A percentile compares a stretch with the other conserved stretches of the same genome.
Conservation (phyloP, 352 stramenopile genomes). For the Pythium insidiosum region DNA sequence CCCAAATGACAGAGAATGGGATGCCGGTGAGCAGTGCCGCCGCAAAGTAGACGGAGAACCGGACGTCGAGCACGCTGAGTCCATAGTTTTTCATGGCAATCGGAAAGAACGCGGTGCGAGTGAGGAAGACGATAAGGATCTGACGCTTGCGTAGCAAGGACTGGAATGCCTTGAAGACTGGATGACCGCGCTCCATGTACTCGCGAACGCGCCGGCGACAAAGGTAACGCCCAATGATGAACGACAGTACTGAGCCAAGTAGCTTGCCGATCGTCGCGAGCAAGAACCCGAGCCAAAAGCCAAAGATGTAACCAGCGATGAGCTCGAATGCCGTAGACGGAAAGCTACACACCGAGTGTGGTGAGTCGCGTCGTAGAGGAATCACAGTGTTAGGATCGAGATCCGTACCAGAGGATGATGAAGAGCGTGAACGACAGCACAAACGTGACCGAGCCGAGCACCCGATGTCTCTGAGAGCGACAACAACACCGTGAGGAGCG, state of each 20-base stretch:
- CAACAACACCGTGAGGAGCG: too few species aligned
- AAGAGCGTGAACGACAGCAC: slow-evolving; percentile 32
- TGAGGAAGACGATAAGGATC: slow-evolving; percentile 75
- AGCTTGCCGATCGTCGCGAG: slow-evolving; percentile 63
- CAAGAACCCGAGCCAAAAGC: slow-evolving; percentile 58
- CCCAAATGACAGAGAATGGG: slow-evolving; percentile 68
- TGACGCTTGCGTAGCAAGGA: slow-evolving; percentile 45
- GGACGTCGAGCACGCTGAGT: slow-evolving; percentile 70
- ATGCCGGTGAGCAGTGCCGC: slow-evolving; percentile 59
- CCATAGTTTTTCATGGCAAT: slow-evolving; percentile 86
- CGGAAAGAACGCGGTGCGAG: slow-evolving; percentile 70
- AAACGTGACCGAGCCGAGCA: slow-evolving; percentile 34
- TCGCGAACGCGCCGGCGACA: slow-evolving; percentile 46
- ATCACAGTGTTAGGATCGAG: too few species aligned
- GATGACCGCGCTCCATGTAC: slow-evolving; percentile 69
- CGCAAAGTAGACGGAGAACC: slow-evolving; percentile 53
- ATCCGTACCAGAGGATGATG: slow-evolving; percentile 38
- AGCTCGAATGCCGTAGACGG: slow-evolving; percentile 75
- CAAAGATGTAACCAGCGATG: slow-evolving; percentile 70
- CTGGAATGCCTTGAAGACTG: slow-evolving; percentile 61
- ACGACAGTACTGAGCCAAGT: slow-evolving; percentile 54
- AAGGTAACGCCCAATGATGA: slow-evolving; percentile 59
- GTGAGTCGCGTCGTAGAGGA: too few species aligned
- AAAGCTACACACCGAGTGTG: slow-evolving; percentile 43
- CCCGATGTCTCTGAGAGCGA: slow-evolving; percentile 17